Conservation (phyloP, 148 eudicot genomes). For the Polygonum maritimum region DNA sequence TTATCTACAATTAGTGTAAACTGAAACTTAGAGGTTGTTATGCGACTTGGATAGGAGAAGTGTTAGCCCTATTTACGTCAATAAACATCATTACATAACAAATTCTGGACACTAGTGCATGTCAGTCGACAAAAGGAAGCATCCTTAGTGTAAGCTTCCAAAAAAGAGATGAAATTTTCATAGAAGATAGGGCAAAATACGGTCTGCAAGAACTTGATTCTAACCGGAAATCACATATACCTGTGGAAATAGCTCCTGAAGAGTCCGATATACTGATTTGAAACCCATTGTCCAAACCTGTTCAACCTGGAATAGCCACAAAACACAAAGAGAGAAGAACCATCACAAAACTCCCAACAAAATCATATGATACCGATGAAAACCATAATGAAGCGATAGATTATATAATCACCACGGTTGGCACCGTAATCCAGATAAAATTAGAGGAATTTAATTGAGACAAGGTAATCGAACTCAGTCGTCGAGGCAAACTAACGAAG, state of each 20-base stretch:
- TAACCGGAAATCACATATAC: background rate
- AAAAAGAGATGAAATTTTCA: background rate
- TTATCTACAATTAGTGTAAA: background rate
- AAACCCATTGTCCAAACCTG: constrained; percentile 11
- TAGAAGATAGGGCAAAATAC: background rate
- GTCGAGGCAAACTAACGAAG: background rate
- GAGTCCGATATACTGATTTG: constrained; percentile 8
- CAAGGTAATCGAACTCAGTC: background rate
- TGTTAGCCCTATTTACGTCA: background rate
- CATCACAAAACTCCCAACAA: background rate
- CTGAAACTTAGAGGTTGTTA: background rate
- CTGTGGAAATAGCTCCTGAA: constrained; percentile 13
- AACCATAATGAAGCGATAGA: background rate
- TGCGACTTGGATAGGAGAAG: background rate
- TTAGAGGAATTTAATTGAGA: background rate
- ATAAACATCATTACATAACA: background rate
- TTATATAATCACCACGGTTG: background rate
- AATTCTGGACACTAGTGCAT: background rate
- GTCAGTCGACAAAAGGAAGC: constrained; percentile 3
- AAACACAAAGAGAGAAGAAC: background rate
- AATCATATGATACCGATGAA: background rate
- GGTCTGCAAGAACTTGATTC: background rate
- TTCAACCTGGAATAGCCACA: constrained; percentile 8
- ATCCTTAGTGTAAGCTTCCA: background rate
- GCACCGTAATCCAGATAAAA: background rate